Conservation (phyloP, 208 protist genomes). For the Trypanosoma rangeli region DNA sequence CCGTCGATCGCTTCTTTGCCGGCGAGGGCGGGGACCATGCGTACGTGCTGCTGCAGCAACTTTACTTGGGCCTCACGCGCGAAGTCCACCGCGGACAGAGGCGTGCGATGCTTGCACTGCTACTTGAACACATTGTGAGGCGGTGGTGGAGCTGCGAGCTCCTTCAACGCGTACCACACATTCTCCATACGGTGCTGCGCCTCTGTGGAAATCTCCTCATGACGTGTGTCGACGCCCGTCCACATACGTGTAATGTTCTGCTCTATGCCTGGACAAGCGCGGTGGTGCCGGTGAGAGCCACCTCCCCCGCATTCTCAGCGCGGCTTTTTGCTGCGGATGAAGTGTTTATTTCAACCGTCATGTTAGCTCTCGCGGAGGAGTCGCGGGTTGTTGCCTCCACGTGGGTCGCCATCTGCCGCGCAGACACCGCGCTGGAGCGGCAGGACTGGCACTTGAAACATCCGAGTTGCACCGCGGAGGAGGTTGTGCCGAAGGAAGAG, state of each 20-base stretch:
- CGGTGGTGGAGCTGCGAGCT: slow-evolving; percentile 27
- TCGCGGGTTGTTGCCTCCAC: slow-evolving; percentile 48
- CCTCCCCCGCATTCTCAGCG: background rate
- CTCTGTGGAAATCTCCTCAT: slow-evolving; percentile 36
- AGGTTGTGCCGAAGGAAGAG: background rate
- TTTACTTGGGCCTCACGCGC: slow-evolving; percentile 23
- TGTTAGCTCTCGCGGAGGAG: slow-evolving; percentile 33
- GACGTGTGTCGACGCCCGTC: slow-evolving; percentile 20
- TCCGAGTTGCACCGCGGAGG: slow-evolving; percentile 3
- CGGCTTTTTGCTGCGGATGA: slow-evolving; percentile 25
- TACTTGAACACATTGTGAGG: slow-evolving; percentile 26
- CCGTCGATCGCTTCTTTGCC: slow-evolving; percentile 26
- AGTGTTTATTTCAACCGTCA: slow-evolving; percentile 29
- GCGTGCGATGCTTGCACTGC: slow-evolving; percentile 6
- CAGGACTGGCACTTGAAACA: slow-evolving; percentile 38
- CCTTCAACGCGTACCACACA: slow-evolving; percentile 19
- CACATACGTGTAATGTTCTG: slow-evolving; percentile 45
- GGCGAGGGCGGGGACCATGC: slow-evolving; percentile 29
- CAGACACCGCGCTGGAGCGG: slow-evolving; percentile 24
- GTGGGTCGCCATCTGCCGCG: slow-evolving; percentile 55
- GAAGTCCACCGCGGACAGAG: slow-evolving; percentile 15
- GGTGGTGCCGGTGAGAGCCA: background rate
- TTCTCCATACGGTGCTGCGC: slow-evolving; percentile 22
- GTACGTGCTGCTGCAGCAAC: slow-evolving; percentile 27
- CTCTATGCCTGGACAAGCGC: slow-evolving; percentile 49